Conservation (phyloP, 2,329 filamentous ascomycete genomes). For the Colletotrichum salicis region DNA sequence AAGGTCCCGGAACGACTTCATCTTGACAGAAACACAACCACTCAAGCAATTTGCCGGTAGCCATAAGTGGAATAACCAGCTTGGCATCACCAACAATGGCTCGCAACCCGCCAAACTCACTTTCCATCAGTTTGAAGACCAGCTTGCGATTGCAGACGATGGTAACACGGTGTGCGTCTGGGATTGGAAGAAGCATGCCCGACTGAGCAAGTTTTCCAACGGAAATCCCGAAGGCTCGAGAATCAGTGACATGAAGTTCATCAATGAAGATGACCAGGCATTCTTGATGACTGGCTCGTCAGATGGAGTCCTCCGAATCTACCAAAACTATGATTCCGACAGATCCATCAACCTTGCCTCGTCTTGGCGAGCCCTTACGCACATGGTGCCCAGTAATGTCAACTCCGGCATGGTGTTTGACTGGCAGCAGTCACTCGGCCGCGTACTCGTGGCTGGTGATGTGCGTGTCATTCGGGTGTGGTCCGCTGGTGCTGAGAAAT, state of each 20-base stretch:
- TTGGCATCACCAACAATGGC: slow-evolving; percentile 87
- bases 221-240: slow-evolving; percentile 91
- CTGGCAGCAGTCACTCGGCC: slow-evolving; percentile 98
- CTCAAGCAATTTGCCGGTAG: slow-evolving; percentile 88
- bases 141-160: slow-evolving; percentile 92
- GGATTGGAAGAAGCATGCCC: slow-evolving; percentile 86
- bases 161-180: slow-evolving; percentile 90
- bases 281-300: slow-evolving; percentile 95
- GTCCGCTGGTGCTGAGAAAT: slow-evolving; percentile 94
- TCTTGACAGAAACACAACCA: slow-evolving; percentile 91
- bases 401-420: slow-evolving; percentile 97
- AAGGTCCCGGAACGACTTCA: slow-evolving; percentile 89
- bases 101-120: slow-evolving; percentile 92
- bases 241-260: slow-evolving; percentile 95
- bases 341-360: slow-evolving; percentile 85
- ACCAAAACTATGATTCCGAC: slow-evolving; percentile 87
- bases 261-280: slow-evolving; percentile 98
- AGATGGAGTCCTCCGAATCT: slow-evolving; percentile 93
- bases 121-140: slow-evolving; percentile 98
- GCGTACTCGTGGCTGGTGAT: slow-evolving; percentile 94
- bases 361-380: slow-evolving; percentile 89
- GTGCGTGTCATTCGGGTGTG: slow-evolving; percentile 95
- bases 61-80: slow-evolving; percentile 86
- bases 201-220: slow-evolving; percentile 89
- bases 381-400: slow-evolving; percentile 92